Base-by-base conservation (phyloP, 345 rosid species). In the Sonneratia alba region DNA sequence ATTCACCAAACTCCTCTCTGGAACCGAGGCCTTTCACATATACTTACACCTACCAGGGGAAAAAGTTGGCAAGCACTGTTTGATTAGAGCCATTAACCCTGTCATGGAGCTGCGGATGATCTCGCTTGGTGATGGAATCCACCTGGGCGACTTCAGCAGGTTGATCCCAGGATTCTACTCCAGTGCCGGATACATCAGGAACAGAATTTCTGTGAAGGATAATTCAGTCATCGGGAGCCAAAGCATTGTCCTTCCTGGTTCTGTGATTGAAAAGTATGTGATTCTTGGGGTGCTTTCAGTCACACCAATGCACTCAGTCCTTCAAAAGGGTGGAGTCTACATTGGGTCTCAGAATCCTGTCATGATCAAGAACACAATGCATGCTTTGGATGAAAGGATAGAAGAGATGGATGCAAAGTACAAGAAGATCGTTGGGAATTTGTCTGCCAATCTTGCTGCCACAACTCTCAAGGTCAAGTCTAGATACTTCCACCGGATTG, bases 321-420 rank as follows among this genome's bases (percentile, higher is more conserved):
- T 88, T 66, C 83, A 61, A 47, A 73, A 57, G 0, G 93, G 90
- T 5, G 93, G 93, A 4, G 75, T 88, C 57, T 88, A 86, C 75
- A 64, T 88, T 51, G 90, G 93, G 1, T 86, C 93, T 49, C 86
- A 83, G 49, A 72, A 78, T 53, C 87, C 88, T 9, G 74, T 83
- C 68, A 86, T 86, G 90, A 79, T 85, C 66, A 88, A 85, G 81
- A 88, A 88, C 81, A 83, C 85, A 3, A 72, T 76, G 77, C 90
- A 86, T 66, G 79, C 83, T 72, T 75, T 88, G 77, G 93, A 86
- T 74, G 90, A 86, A 37, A 76, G 93, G 72, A 86, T 88, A 67
- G 90, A 88, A 80, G 90, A 88, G 76, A 88, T 88, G 93, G 93
- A 88, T 79, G 12, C 8, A 38, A 86, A 78, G 49, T 86, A 88